Conservation (phyloP, 2,329 filamentous ascomycete genomes). For the Penicillium sp. region DNA sequence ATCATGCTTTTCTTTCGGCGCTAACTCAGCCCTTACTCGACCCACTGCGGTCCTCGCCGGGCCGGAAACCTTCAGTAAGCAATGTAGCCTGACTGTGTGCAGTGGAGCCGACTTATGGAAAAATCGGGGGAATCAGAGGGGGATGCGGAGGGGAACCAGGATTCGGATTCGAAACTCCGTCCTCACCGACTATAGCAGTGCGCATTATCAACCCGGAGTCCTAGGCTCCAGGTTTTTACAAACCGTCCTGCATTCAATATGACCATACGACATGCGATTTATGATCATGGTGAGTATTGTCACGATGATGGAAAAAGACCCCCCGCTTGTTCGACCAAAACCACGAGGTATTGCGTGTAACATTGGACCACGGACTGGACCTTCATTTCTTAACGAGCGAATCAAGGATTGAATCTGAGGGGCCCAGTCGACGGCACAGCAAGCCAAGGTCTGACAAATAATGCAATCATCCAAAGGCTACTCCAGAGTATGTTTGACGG, state of each 20-base stretch:
- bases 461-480: not conserved
- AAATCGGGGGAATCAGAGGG: no score
- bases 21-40: conserved; percentile 20
- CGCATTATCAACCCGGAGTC: not conserved
- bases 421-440: conserved; percentile 10
- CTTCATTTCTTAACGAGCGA: not conserved
- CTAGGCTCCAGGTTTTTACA: conserved; percentile 7
- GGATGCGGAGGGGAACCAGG: no score
- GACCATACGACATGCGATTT: conserved; percentile 1
- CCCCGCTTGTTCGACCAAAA: conserved; percentile 21
- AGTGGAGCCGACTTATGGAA: conserved; percentile 1
- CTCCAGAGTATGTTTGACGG: conserved; percentile 6
- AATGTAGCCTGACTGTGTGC: conserved; percentile 7
- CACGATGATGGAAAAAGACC: not conserved
- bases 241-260: conserved; percentile 14
- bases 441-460: conserved; percentile 12
- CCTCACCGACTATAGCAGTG: not conserved
- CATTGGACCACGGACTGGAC: conserved; percentile 7
- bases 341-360: conserved; percentile 21
- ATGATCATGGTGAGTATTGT: no score
- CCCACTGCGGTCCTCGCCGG: conserved; percentile 28
- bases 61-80: conserved; percentile 27
- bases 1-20: conserved; percentile 11
- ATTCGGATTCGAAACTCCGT: not conserved
- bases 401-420: not conserved